phyloP scores from a whole-genome alignment of 2,329 filamentous ascomycete species.

The Cephalotrichum gorgonifer region DNA sequence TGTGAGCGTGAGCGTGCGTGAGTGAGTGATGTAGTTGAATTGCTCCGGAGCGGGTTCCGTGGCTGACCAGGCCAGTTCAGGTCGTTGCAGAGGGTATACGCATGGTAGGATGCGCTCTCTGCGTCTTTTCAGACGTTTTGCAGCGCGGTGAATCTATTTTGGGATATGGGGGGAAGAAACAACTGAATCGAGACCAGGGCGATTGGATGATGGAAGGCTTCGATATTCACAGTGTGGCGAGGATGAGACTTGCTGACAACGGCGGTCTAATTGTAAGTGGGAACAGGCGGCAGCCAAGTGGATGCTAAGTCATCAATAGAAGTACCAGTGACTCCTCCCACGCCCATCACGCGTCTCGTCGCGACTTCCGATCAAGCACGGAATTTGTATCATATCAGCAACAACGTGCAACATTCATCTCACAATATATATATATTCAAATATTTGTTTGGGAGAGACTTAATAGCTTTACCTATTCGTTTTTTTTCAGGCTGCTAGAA shows the following conservation, averaged over 20 bases:
- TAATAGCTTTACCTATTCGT: no score
- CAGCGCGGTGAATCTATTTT: not conserved
- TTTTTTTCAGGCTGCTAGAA: not conserved
- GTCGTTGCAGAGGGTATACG: not conserved
- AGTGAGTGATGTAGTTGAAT: no score
- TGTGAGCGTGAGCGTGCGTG: not conserved
- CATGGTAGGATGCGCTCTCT: not conserved
- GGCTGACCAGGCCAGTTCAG: slow-evolving; percentile 3
- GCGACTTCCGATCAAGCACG: no score
- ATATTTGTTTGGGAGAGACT: no score
- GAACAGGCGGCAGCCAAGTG: no score
- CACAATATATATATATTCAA: not conserved
- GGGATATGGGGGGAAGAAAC: not conserved
- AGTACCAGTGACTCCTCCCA: not conserved
- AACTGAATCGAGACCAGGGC: not conserved
- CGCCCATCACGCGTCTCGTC: no score
- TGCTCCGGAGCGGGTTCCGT: no score
- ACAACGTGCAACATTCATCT: not conserved
- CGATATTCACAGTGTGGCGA: no score
- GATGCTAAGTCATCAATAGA: not conserved
- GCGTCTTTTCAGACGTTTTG: not conserved
- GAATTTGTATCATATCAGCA: not conserved
- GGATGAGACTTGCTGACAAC: not conserved
- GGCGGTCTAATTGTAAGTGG: no score
- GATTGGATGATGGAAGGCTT: no score